Base-by-base conservation (phyloP, 1,284 basidiomycete genomes). In the Mycena citricolor region DNA sequence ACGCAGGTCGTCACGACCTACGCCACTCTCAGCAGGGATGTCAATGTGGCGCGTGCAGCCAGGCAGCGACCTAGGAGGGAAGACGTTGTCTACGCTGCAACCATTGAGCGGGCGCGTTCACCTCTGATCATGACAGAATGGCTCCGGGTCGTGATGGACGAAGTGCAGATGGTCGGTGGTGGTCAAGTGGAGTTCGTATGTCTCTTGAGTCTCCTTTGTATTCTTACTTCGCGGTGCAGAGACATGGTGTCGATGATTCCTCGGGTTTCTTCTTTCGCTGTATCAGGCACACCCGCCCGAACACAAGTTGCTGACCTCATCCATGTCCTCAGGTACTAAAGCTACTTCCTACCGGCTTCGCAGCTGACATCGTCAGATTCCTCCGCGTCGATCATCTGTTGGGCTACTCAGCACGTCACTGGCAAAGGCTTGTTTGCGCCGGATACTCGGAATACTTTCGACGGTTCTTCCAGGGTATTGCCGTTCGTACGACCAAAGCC, bases 91-190 rank as follows among this genome's bases (percentile, higher is more conserved):
- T 91, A 90, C 64, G 63, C n/a, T n/a, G n/a, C 69, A 20, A 69
- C 74, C 21, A 57, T 73, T 8, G 75, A 75, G 42, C 67, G 81
- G 16, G 71, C 78, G 1, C 68, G 88, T 10, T 90, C 86, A 57
- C 90, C 89, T 0, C 67, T 93, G 32, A 76, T 92, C 14, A 77
- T 81, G 71, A 82, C 84, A 13, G 86, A 92, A 61, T 93, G 91
- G 86, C 81, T 83, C 61, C 70, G 93, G 23, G 90, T 95, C 13
- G 81, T 94, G 48, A 95, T 97, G 91, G 93, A 97, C 59, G 93
- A 97, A 62, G 91, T 94, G 2, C 93, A 95, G 67, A 87, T 91
- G 76, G 86, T 83, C 12, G 86, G 89, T 17, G 84, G 83, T 19
- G 81, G 80, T 13, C 81, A 79, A 58, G 74, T 82, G 2, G 85